These are phyloP conservation scores for Hypoxylon lienhwacheense DNA, from an alignment of 495 filamentous ascomycete species.

Conservation along the genomic window DNA sequence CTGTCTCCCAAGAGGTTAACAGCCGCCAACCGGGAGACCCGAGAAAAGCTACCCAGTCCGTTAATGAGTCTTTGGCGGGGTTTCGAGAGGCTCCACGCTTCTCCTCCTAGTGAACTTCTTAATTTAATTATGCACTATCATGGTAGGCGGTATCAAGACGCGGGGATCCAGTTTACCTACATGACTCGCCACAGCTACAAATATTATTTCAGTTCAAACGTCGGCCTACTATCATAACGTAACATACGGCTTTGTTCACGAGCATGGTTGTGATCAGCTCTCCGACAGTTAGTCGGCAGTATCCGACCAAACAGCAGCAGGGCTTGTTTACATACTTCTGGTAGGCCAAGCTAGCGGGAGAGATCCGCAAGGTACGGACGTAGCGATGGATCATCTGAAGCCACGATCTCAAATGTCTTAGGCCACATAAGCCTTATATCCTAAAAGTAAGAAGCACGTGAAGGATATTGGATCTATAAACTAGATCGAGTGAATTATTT, in stretches of 20 bases:
- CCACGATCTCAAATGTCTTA: slow-evolving; percentile 38
- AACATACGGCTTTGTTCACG: slow-evolving; percentile 5
- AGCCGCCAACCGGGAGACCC: neutral
- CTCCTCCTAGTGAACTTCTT: neutral
- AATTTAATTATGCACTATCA: neutral
- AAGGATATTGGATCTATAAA: slow-evolving; percentile 5
- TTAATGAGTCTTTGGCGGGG: too few relatives aligned
- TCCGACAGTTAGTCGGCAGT: slow-evolving; percentile 30
- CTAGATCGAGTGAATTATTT: neutral
- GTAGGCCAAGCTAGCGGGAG: slow-evolving; percentile 29
- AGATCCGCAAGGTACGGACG: slow-evolving; percentile 39
- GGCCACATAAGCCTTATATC: slow-evolving; percentile 9
- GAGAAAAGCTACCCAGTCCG: too few relatives aligned
- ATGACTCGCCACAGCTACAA: slow-evolving; percentile 10
- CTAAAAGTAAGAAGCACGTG: slow-evolving; percentile 19
- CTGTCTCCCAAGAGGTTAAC: too few relatives aligned
- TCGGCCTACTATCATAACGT: slow-evolving; percentile 18
- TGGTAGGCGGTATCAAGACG: neutral
- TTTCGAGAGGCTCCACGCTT: too few relatives aligned
- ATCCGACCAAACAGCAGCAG: slow-evolving; percentile 29
- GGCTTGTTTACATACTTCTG: slow-evolving; percentile 19
- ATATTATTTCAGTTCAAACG: neutral
- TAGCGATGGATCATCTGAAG: slow-evolving; percentile 37
- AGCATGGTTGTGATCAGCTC: slow-evolving; percentile 7
- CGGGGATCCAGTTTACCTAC: neutral